A percentile compares a stretch with the other conserved stretches of the same genome.
Evolutionary conservation across 371 early-diverging fungal species (phyloP).

Genomic region (Choanephora cucurbitarum): DNA sequence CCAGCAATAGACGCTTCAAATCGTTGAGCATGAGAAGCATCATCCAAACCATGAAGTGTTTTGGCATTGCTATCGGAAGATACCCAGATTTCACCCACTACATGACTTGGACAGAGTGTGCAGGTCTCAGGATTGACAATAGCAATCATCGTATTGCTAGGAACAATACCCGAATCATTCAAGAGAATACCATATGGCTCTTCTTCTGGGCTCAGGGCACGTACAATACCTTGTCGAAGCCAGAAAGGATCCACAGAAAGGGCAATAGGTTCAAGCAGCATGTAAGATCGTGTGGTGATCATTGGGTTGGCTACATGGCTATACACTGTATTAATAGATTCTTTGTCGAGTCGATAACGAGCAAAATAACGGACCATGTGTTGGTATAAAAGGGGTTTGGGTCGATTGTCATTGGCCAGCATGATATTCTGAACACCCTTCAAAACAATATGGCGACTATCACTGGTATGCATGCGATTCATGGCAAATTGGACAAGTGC

Average conservation of each 20-base stretch:
- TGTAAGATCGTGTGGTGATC: conserved; percentile 80
- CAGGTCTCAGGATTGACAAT: conserved; percentile 80
- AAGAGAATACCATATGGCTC: conserved; percentile 61
- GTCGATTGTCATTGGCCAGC: conserved; percentile 71
- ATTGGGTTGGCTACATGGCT: conserved; percentile 77
- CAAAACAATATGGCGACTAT: conserved; percentile 49
- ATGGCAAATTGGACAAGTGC: conserved; percentile 80
- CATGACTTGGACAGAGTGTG: conserved; percentile 66
- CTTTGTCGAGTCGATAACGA: conserved; percentile 63
- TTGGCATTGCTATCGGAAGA: conserved; percentile 66
- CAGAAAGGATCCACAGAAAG: conserved; percentile 64
- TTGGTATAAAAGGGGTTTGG: conserved; percentile 61
- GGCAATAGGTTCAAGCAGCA: conserved; percentile 68
- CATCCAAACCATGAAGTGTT: conserved; percentile 39
- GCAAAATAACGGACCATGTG: conserved; percentile 46
- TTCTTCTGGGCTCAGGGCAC: conserved; percentile 55
- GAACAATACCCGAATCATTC: conserved; percentile 80
- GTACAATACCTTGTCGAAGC: conserved; percentile 68
- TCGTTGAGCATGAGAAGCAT: conserved; percentile 22
- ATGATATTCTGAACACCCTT: conserved; percentile 70
- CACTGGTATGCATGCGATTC: conserved; percentile 42
- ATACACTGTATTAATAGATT: conserved; percentile 72
- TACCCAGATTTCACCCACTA: conserved; percentile 90
- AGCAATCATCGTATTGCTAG: conserved; percentile 80
- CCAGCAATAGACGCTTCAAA: conserved; percentile 61